Conservation (phyloP, 2,329 filamentous ascomycete species). For the Xylariaceae sp. region DNA sequence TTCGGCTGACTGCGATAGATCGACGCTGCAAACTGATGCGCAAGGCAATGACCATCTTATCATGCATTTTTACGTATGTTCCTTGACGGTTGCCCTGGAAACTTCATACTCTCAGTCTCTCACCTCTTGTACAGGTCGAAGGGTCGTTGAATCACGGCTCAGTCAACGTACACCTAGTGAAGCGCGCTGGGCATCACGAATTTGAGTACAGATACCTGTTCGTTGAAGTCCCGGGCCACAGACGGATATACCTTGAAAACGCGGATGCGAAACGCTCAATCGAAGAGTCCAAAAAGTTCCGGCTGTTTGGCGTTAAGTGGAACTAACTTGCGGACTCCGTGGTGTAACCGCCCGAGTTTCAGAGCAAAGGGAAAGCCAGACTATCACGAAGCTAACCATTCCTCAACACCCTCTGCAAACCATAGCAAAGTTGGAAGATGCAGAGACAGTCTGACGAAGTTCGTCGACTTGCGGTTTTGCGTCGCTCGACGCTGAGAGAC, state of each 20-base stretch:
- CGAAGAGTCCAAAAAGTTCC: constrained; percentile 42
- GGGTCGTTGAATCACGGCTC: constrained; percentile 69
- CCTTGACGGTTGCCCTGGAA: neutral
- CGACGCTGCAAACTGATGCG: constrained; percentile 62
- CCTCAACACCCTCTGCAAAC: neutral
- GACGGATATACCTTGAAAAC: constrained; percentile 61
- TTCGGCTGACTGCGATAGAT: constrained; percentile 40
- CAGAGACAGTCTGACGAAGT: neutral
- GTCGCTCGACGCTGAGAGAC: neutral
- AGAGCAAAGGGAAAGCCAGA: neutral
- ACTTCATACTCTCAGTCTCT: constrained; percentile 16
- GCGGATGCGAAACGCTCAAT: constrained; percentile 40
- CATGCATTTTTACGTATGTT: constrained; percentile 75
- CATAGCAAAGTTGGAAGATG: neutral
- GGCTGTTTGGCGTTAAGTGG: constrained; percentile 60
- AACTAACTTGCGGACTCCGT: constrained; percentile 24
- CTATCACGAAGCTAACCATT: neutral
- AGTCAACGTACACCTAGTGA: constrained; percentile 73
- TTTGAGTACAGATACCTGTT: constrained; percentile 77
- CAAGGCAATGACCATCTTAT: constrained; percentile 73
- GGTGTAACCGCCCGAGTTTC: neutral
- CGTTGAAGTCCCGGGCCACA: constrained; percentile 70
- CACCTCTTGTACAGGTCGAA: constrained; percentile 53
- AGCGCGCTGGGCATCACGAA: constrained; percentile 56
- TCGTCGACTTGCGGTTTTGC: neutral